Evolutionary conservation across 208 protist species (phyloP), one percentile per base, ranked within the genome.

Genomic region (Acanthamoeba polyphaga): DNA sequence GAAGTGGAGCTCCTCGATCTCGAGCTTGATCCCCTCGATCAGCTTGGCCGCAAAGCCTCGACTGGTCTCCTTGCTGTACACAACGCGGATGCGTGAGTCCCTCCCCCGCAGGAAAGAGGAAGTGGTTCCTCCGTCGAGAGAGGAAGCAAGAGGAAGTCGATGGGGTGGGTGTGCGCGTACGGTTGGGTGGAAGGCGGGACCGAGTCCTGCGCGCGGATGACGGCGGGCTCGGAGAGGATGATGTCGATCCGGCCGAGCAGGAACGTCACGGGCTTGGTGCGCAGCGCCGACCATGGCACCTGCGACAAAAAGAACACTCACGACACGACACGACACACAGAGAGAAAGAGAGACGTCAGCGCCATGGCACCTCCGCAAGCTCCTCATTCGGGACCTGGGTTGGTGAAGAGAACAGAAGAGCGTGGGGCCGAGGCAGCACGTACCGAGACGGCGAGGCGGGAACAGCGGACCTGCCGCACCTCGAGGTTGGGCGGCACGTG

Each of bases 1-100:
- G 82, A 90, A 90, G 51, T 90, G 82, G 19, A 90, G 82, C 38
- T 90, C 82, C 46, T 90, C 58, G 27, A 90, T 68, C 38, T 90
- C 53, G 5, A 90, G 58, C 82, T 66, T 90, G 27, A 90, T 68
- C 1, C 82, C 82, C 38, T 90, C 82, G 17, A 90, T 60, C 70
- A 78, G 38, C 38, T 78, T 78, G n/a, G 70, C 70, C 29, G 70
- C 70, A 78, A 78, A 78, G 10, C 70, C 70, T 24, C 70, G 70
- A 9, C 29, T 78, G 60, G 60, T 66, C 60, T 66, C 60, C 60
- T 66, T 66, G 7, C 60, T 66, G 60, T 66, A 24, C 15, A 24
- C 15, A 49, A 8, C 43, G 43, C 9, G 43, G 3, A 8, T 5
- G 43, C 43, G 43, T 49, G 43, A 49, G 43, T 49, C 55, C 2